phyloP scores from a whole-genome alignment of 495 filamentous ascomycete species.

The Choiromyces venosus region DNA sequence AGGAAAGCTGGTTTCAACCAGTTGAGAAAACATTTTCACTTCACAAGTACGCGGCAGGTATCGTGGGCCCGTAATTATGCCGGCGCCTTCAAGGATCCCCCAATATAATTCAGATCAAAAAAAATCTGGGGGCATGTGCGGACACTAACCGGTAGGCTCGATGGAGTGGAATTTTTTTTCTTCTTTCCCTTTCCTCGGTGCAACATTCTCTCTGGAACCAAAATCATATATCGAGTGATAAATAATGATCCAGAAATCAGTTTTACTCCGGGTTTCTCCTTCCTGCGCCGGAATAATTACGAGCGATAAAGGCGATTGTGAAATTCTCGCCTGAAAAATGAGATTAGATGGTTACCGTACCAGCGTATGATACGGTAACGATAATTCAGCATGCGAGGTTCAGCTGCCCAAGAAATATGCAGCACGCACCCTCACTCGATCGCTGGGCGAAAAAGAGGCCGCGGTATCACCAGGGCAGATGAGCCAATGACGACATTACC shows the following conservation, averaged over 20 bases:
- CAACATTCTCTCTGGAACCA: background rate
- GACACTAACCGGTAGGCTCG: background rate
- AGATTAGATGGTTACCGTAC: background rate
- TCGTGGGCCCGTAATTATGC: background rate
- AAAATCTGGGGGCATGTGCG: background rate
- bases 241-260: background rate
- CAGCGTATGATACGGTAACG: background rate
- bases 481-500: background rate
- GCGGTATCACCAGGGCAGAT: background rate
- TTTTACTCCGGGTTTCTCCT: background rate
- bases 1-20: background rate
- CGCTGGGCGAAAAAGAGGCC: background rate
- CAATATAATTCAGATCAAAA: background rate
- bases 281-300: background rate
- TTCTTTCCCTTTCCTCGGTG: no score
- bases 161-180: background rate
- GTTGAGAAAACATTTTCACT: background rate
- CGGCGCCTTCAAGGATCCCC: background rate
- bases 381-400: background rate
- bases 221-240: background rate
- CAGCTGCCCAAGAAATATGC: background rate
- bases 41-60: background rate
- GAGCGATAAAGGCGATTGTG: background rate
- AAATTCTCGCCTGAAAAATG: background rate
- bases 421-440: background rate